Conservation (phyloP, 768 basidiomycete species). For the Pleurotus cornucopiae region DNA sequence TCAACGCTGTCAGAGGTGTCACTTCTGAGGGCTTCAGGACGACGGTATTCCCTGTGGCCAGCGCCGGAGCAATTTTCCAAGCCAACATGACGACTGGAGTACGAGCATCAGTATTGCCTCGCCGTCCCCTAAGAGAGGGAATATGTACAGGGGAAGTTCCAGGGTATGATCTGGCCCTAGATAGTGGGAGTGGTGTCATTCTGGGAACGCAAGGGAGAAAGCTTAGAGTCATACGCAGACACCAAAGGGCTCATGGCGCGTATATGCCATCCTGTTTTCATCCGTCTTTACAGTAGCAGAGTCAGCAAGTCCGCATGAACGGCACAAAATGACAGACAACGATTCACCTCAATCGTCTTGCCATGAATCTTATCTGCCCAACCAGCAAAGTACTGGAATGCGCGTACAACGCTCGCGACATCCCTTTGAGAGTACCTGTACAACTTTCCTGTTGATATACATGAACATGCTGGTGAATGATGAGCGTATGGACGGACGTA, state of each 20-base stretch:
- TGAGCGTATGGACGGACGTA: conserved; percentile 12
- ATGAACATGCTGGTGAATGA: background rate
- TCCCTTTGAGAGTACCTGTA: conserved; percentile 20
- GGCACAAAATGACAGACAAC: background rate
- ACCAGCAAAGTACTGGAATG: conserved; percentile 67
- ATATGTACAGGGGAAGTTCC: conserved; percentile 38
- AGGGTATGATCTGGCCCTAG: conserved; percentile 52
- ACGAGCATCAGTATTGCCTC: background rate
- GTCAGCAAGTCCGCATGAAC: no score
- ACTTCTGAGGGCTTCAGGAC: conserved; percentile 78
- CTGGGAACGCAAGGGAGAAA: background rate
- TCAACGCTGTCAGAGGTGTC: conserved; percentile 64
- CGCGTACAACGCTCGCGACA: conserved; percentile 23
- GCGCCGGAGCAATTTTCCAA: conserved; percentile 72
- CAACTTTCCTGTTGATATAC: conserved; percentile 21
- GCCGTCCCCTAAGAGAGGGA: no score
- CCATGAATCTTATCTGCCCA: conserved; percentile 73
- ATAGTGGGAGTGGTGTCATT: background rate
- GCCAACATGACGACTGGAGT: conserved; percentile 47
- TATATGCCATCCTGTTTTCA: conserved; percentile 47
- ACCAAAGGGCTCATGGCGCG: conserved; percentile 59
- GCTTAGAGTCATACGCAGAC: conserved; percentile 28
- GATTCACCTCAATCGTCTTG: conserved; percentile 45
- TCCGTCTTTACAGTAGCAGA: conserved; percentile 19
- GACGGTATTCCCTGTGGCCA: conserved; percentile 72